Conservation (phyloP, 2,329 filamentous ascomycete genomes). For the Metarhizium sp. region DNA sequence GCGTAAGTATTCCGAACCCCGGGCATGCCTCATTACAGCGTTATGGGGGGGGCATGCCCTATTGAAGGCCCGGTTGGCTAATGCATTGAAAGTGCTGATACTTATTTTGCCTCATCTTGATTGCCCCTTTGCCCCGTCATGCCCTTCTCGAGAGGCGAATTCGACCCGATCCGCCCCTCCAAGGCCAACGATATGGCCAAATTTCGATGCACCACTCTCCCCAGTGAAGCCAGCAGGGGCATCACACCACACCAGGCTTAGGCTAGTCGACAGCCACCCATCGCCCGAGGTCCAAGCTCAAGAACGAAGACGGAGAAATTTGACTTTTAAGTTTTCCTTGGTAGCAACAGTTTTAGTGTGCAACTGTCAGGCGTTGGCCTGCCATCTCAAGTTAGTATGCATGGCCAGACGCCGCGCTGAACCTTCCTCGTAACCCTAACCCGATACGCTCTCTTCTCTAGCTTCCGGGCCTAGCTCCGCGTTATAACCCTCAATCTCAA, state of each 20-base stretch:
- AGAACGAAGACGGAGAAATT: not conserved
- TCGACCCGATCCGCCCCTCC: not conserved
- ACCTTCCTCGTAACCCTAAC: not conserved
- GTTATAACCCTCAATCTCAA: not conserved
- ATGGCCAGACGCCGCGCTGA: not conserved
- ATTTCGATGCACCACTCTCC: constrained; percentile 3
- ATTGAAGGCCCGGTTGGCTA: not conserved
- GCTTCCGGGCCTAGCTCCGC: too few relatives aligned
- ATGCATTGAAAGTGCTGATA: not conserved
- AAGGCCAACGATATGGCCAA: not conserved
- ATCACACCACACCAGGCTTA: not conserved
- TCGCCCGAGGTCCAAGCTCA: not conserved
- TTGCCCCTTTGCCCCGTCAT: not conserved
- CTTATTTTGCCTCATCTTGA: not conserved
- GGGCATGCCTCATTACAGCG: too few relatives aligned
- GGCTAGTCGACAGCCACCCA: not conserved
- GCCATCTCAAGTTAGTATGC: not conserved
- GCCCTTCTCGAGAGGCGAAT: not conserved
- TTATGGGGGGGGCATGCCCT: not conserved
- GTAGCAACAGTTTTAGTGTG: not conserved
- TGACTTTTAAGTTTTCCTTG: not conserved
- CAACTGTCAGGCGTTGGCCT: not conserved
- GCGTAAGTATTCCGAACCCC: too few relatives aligned
- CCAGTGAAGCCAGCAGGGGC: constrained; percentile 1
- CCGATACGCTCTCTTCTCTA: not conserved